Conservation (phyloP, 768 basidiomycete species). For the Scleroderma bovista region DNA sequence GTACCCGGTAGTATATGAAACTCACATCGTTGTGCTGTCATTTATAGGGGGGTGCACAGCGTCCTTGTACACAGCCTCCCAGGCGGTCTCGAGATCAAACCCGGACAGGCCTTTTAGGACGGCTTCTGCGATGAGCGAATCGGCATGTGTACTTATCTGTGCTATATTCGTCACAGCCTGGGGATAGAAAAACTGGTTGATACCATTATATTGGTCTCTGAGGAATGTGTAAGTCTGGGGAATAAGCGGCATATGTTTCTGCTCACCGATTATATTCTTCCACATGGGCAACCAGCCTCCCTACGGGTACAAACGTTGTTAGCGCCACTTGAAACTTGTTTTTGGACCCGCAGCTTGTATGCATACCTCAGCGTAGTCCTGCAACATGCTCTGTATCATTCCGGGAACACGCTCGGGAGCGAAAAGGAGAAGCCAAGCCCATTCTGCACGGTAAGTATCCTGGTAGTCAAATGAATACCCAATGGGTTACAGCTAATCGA, state of each 20-base stretch:
- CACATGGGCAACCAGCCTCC: slow-evolving; percentile 88
- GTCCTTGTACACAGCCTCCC: slow-evolving; percentile 73
- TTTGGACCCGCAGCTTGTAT: not conserved
- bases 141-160: slow-evolving; percentile 73
- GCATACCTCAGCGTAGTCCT: slow-evolving; percentile 63
- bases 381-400: slow-evolving; percentile 77
- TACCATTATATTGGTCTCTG: slow-evolving; percentile 83
- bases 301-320: slow-evolving; percentile 19
- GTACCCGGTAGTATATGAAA: not conserved
- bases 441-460: slow-evolving; percentile 77
- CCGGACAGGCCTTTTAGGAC: slow-evolving; percentile 58
- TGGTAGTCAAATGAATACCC: slow-evolving; percentile 19
- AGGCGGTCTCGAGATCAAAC: slow-evolving; percentile 61
- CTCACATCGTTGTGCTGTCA: slow-evolving; percentile 49
- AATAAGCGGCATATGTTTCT: not conserved
- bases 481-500: not conserved
- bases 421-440: slow-evolving; percentile 74
- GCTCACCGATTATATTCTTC: slow-evolving; percentile 72
- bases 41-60: slow-evolving; percentile 55
- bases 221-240: not conserved
- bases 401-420: slow-evolving; percentile 71
- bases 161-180: not conserved
- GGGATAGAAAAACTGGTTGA: not conserved
- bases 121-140: slow-evolving; percentile 71
- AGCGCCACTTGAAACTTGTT: not conserved